Evolutionary conservation across 345 rosid species (phyloP).

Genomic region (Psidium friedrichsthalianum): DNA sequence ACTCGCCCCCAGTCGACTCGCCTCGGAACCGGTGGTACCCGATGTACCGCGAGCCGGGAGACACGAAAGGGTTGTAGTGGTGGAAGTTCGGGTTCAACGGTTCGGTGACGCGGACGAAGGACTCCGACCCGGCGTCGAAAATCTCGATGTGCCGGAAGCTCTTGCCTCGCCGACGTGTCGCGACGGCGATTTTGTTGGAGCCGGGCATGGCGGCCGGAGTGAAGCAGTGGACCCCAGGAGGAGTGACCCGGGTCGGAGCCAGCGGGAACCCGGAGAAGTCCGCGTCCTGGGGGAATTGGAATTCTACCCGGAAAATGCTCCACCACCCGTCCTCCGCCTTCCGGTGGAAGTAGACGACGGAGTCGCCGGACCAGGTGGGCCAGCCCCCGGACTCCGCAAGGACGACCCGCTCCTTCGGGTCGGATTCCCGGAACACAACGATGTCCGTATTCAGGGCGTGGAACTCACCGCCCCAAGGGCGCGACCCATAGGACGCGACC

Average conservation of each 20-base stretch:
- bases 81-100: conserved; percentile 50
- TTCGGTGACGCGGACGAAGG: conserved; percentile 45
- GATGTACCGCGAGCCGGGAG: conserved; percentile 28
- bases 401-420: conserved; percentile 37
- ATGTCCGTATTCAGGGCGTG: conserved; percentile 60
- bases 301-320: conserved; percentile 54
- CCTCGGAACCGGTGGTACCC: conserved; percentile 88
- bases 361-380: conserved; percentile 81
- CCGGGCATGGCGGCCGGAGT: conserved; percentile 74
- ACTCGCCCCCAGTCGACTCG: conserved; percentile 38
- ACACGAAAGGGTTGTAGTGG: conserved; percentile 78
- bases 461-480: conserved; percentile 75
- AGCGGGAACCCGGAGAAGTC: conserved; percentile 12
- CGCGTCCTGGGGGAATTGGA: conserved; percentile 15
- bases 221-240: conserved; percentile 83
- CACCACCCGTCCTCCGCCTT: conserved; percentile 87
- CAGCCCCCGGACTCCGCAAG: conserved; percentile 63
- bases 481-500: conserved; percentile 66
- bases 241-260: conserved; percentile 51
- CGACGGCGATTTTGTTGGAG: conserved; percentile 48
- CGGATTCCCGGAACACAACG: conserved; percentile 37
- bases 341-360: conserved; percentile 64
- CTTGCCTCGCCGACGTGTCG: conserved; percentile 47
- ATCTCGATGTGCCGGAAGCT: conserved; percentile 61
- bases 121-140: conserved; percentile 27